Conservation (phyloP, 352 stramenopile species). For the Blastocystis hominis region DNA sequence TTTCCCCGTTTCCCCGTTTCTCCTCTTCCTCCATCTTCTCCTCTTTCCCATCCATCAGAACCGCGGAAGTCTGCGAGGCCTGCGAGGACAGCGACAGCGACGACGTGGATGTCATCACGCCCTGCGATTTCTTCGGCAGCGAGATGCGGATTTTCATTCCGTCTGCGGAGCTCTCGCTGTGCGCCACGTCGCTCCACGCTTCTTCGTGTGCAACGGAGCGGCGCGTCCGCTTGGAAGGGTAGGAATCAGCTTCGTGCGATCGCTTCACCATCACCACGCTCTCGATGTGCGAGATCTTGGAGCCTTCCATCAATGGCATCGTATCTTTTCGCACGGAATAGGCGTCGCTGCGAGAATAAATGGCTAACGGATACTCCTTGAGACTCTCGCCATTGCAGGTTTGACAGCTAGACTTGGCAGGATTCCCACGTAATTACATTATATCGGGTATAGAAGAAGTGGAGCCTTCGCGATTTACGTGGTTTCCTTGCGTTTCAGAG, state of each 20-base stretch:
- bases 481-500: background rate
- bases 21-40: background rate
- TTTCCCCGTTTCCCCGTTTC: background rate
- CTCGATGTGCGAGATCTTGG: background rate
- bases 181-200: background rate
- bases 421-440: background rate
- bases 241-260: background rate
- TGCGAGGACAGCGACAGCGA: background rate
- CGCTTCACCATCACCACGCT: background rate
- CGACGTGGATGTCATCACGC: background rate
- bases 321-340: background rate
- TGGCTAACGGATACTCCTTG: background rate
- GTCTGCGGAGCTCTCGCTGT: background rate
- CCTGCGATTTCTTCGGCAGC: background rate
- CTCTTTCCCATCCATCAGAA: background rate
- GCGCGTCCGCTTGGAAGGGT: background rate
- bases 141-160: background rate
- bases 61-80: background rate
- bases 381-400: background rate
- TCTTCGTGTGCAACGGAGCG: background rate
- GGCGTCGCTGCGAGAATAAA: background rate
- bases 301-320: background rate
- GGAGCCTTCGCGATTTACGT: background rate
- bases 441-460: constrained; percentile 8
- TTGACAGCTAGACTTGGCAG: background rate